Evolutionary conservation across 352 stramenopile genomes (phyloP).

Genomic region (Phytophthora pinifolia): DNA sequence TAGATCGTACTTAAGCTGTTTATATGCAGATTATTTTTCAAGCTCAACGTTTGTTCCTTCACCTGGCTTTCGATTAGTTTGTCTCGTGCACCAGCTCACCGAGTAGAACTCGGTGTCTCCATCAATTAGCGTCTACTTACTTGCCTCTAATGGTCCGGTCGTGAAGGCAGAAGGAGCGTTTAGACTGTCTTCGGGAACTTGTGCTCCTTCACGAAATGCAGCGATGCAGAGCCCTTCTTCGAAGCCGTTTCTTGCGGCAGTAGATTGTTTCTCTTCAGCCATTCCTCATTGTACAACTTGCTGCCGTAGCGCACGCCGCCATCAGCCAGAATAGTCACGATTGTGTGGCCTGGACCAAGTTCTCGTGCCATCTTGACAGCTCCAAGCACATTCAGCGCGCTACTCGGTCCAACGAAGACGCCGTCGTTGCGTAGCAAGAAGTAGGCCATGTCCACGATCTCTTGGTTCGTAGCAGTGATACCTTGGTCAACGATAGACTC

Average conservation of each 20-base stretch:
- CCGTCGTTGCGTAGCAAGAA: slow-evolving; percentile 87
- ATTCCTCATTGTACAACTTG: slow-evolving; percentile 75
- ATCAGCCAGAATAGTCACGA: slow-evolving; percentile 78
- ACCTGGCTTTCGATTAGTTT: too few species aligned
- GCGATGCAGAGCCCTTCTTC: slow-evolving; percentile 9
- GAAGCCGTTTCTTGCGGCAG: slow-evolving; percentile 10
- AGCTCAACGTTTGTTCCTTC: too few species aligned
- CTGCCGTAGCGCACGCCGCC: slow-evolving; percentile 65
- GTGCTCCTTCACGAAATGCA: slow-evolving; percentile 24
- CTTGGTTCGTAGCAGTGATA: slow-evolving; percentile 90
- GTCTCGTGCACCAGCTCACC: neutral
- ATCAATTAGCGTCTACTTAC: neutral
- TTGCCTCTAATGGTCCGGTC: neutral
- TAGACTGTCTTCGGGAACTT: slow-evolving; percentile 5
- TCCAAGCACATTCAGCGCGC: slow-evolving; percentile 62
- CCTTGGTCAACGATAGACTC: slow-evolving; percentile 89
- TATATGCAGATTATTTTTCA: too few species aligned
- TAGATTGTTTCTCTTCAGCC: slow-evolving; percentile 51
- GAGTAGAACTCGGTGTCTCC: neutral
- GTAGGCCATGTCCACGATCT: slow-evolving; percentile 94
- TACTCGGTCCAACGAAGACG: slow-evolving; percentile 88
- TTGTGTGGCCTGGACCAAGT: slow-evolving; percentile 48
- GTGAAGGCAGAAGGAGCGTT: neutral
- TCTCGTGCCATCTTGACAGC: slow-evolving; percentile 68
- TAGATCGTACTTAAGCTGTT: too few species aligned